phyloP scores from a whole-genome alignment of 345 rosid genomes.

The Cochlearia excelsa region DNA sequence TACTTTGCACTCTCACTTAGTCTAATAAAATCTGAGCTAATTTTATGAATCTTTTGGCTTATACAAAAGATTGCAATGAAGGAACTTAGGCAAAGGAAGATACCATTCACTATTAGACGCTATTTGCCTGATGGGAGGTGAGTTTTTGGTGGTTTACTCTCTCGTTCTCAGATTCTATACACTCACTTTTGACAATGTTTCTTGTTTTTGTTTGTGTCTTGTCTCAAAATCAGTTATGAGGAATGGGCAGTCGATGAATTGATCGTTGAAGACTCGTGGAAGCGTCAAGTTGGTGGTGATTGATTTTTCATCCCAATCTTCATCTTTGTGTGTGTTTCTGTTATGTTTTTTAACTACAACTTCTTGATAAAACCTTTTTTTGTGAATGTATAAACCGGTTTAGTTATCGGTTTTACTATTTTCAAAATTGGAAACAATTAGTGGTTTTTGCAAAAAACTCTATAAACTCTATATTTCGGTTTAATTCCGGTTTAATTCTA shows the following conservation, averaged over 20 bases:
- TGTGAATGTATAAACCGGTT: too few species aligned
- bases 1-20: not conserved
- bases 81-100: constrained; percentile 78
- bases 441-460: too few species aligned
- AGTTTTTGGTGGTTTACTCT: constrained; percentile 25
- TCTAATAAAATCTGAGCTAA: constrained; percentile 2
- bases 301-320: too few species aligned
- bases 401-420: too few species aligned
- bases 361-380: too few species aligned
- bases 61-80: constrained; percentile 89
- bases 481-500: too few species aligned
- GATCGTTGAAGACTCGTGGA: constrained; percentile 93
- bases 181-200: not conserved
- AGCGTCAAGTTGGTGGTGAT: constrained; percentile 91
- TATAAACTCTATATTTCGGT: too few species aligned
- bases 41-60: constrained; percentile 13
- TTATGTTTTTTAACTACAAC: too few species aligned
- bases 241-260: constrained; percentile 90
- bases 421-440: too few species aligned
- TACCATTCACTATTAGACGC: constrained; percentile 82
- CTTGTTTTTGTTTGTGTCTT: not conserved
- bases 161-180: not conserved
- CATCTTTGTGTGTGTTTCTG: too few species aligned
- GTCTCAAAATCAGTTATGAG: constrained; percentile 50
- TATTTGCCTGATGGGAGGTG: constrained; percentile 87